phyloP scores from a whole-genome alignment of 192 early-diverging fungal species.

The Paraglomus brasilianum region DNA sequence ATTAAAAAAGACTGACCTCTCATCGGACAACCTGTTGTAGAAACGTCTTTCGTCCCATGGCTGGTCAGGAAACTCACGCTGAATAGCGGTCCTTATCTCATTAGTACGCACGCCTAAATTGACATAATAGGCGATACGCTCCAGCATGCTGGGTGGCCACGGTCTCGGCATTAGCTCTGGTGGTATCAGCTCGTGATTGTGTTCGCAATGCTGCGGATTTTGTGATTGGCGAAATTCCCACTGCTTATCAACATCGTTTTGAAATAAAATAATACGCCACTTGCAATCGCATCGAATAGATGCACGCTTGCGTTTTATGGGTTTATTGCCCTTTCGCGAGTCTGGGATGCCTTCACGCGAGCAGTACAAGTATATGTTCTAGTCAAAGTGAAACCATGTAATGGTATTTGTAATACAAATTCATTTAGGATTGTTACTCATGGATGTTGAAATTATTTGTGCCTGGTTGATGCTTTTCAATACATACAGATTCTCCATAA shows the following conservation, averaged over 20 bases:
- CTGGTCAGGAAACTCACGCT: slow-evolving; percentile 52
- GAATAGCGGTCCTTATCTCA: slow-evolving; percentile 46
- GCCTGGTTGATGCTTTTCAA: slow-evolving; percentile 8
- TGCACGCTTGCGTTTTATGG: slow-evolving; percentile 51
- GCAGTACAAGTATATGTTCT: slow-evolving; percentile 63
- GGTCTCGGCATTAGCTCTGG: slow-evolving; percentile 53
- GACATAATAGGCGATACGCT: slow-evolving; percentile 51
- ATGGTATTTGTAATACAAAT: neutral
- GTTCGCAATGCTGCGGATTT: slow-evolving; percentile 52
- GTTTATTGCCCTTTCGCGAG: slow-evolving; percentile 51
- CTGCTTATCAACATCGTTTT: slow-evolving; percentile 44
- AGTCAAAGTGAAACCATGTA: neutral
- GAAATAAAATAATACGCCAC: slow-evolving; percentile 57
- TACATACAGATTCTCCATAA: neutral
- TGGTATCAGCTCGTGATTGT: slow-evolving; percentile 54
- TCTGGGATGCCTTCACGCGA: slow-evolving; percentile 60
- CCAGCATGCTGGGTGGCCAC: slow-evolving; percentile 52
- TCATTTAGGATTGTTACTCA: neutral
- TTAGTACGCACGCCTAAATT: slow-evolving; percentile 49
- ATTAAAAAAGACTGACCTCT: slow-evolving; percentile 31
- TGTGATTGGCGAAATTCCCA: slow-evolving; percentile 61
- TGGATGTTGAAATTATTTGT: too few relatives aligned
- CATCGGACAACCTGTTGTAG: slow-evolving; percentile 53
- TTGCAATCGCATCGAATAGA: slow-evolving; percentile 60
- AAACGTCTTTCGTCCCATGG: slow-evolving; percentile 60